These are phyloP conservation scores for Chamaenerion angustifolium DNA, from an alignment of 345 rosid genomes.

Conservation along the genomic window DNA sequence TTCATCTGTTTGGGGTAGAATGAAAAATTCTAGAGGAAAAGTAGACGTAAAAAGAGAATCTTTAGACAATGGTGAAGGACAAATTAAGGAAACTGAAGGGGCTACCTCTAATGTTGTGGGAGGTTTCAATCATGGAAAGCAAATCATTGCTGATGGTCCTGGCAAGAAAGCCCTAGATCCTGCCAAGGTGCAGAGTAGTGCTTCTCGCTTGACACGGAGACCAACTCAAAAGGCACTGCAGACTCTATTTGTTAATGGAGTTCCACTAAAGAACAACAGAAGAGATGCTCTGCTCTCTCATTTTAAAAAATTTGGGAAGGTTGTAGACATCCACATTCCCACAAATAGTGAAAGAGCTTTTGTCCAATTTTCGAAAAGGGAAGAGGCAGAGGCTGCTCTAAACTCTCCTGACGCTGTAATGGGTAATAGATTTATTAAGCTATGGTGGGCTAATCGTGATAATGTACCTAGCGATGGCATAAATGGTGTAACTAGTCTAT, in stretches of 20 bases:
- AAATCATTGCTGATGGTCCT: conserved; percentile 21
- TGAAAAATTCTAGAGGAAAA: conserved; percentile 45
- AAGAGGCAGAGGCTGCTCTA: conserved; percentile 95
- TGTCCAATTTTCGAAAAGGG: conserved; percentile 86
- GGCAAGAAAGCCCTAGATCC: conserved; percentile 23
- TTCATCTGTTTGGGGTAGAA: conserved; percentile 62
- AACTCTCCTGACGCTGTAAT: conserved; percentile 96
- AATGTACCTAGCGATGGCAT: conserved; percentile 48
- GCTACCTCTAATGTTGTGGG: conserved; percentile 21
- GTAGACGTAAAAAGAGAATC: conserved; percentile 24
- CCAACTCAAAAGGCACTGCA: conserved; percentile 71
- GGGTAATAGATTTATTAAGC: conserved; percentile 96
- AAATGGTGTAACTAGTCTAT: conserved; percentile 25
- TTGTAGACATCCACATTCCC: conserved; percentile 82
- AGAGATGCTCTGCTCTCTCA: conserved; percentile 81
- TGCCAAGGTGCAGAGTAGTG: conserved; percentile 31
- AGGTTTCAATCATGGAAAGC: conserved; percentile 37
- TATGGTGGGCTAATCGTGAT: conserved; percentile 99
- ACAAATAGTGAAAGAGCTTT: conserved; percentile 70
- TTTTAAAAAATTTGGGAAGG: conserved; percentile 82
- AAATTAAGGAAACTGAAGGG: conserved; percentile 32
- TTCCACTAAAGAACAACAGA: conserved; percentile 70
- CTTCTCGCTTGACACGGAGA: conserved; percentile 28
- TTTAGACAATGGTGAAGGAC: conserved; percentile 37
- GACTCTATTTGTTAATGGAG: conserved; percentile 72